Evolutionary conservation across 2,329 filamentous ascomycete species (phyloP).

Genomic region (Endocalyx cinctus): DNA sequence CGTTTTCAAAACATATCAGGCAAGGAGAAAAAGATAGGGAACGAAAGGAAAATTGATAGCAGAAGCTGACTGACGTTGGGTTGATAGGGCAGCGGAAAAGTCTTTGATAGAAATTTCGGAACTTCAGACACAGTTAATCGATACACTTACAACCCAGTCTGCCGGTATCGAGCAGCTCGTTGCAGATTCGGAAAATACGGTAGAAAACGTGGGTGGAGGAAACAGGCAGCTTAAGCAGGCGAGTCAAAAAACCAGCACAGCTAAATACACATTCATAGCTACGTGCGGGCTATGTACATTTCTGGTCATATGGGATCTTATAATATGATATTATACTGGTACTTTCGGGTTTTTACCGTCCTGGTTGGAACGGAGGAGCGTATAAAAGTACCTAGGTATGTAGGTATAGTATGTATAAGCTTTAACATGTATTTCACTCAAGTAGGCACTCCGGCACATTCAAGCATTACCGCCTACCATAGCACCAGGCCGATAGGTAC

Average conservation of each 20-base stretch:
- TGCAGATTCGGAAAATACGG: conserved; percentile 73
- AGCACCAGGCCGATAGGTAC: too few species aligned
- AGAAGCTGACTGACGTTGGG: conserved; percentile 2
- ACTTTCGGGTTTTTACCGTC: too few species aligned
- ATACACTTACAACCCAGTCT: conserved; percentile 79
- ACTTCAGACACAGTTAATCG: conserved; percentile 82
- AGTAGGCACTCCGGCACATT: too few species aligned
- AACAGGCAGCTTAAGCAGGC: conserved; percentile 91
- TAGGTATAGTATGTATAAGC: too few species aligned
- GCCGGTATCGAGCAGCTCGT: conserved; percentile 88
- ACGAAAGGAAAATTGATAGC: too few species aligned
- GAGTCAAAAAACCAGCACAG: conserved; percentile 64
- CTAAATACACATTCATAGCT: conserved; percentile 76
- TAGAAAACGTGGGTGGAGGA: conserved; percentile 80
- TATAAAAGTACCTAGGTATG: too few species aligned
- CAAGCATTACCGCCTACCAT: too few species aligned
- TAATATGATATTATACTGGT: too few species aligned
- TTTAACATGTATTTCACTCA: too few species aligned
- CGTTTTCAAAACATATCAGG: not conserved
- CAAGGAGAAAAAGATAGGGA: too few species aligned
- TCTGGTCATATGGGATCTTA: conserved; percentile 72
- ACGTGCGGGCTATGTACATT: conserved; percentile 70
- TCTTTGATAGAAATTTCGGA: conserved; percentile 90
- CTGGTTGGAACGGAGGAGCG: too few species aligned
- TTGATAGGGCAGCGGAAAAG: conserved; percentile 72